These are phyloP conservation scores for Decorospora gaudefroyi DNA, from an alignment of 2,329 filamentous ascomycete species.

Conservation along the genomic window DNA sequence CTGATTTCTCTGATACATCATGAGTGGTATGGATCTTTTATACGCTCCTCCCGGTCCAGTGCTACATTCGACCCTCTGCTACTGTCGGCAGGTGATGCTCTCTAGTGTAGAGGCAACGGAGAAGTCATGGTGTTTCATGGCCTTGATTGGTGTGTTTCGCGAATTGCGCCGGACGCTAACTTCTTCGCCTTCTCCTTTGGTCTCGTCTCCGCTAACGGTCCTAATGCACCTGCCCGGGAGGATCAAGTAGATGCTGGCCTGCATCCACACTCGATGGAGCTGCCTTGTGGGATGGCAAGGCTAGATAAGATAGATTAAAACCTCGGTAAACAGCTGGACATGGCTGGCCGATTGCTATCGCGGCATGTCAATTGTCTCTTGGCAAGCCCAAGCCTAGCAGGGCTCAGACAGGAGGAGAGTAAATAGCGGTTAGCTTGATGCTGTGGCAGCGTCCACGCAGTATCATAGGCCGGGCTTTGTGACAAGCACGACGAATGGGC, in stretches of 20 bases:
- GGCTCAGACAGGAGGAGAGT: no score
- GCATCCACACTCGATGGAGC: conserved; percentile 2
- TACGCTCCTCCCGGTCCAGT: conserved; percentile 6
- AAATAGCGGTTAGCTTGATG: no score
- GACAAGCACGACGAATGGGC: no score
- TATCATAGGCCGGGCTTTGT: no score
- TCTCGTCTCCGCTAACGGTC: conserved; percentile 14
- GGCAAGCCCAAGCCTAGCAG: no score
- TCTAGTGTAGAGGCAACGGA: conserved; percentile 4
- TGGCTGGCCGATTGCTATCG: conserved; percentile 7
- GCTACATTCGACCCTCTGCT: conserved; percentile 14
- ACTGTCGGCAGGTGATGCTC: conserved; percentile 13
- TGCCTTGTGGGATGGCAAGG: conserved; percentile 5
- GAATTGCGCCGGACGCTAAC: conserved; percentile 20
- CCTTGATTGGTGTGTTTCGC: conserved; percentile 14
- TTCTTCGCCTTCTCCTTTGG: conserved; percentile 23
- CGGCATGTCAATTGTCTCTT: conserved; percentile 13
- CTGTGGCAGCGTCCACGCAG: no score
- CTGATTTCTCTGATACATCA: not conserved
- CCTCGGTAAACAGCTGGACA: conserved; percentile 8
- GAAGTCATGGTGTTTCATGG: conserved; percentile 1
- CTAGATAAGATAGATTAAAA: conserved; percentile 21
- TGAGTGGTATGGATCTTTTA: conserved; percentile 5
- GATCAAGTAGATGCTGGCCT: conserved; percentile 15
- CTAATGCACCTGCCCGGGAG: conserved; percentile 20